Evolutionary conservation across 2,329 filamentous ascomycete species (phyloP).

Genomic region (Xylariales sp.): DNA sequence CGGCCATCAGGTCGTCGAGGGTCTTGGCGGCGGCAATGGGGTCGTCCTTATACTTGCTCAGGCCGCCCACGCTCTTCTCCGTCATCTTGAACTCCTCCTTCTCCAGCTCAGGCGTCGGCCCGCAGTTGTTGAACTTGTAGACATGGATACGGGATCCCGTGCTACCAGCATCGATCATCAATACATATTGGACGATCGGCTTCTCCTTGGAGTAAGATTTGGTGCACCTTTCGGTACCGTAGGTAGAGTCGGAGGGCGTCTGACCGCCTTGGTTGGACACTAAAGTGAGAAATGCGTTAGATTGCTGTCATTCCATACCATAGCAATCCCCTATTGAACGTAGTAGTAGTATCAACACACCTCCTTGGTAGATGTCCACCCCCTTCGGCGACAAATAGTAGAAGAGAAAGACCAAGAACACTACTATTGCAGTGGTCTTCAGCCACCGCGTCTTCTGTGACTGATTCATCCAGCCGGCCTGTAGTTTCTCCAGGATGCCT

Average conservation of each 20-base stretch:
- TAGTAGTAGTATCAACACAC: too few relatives aligned
- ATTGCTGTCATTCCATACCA: too few relatives aligned
- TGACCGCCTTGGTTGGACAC: conserved; percentile 39
- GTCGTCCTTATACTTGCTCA: conserved; percentile 85
- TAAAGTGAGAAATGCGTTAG: too few relatives aligned
- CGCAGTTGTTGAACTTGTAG: conserved; percentile 99
- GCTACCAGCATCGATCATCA: conserved; percentile 98
- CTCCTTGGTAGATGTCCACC: conserved; percentile 47
- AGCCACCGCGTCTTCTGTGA: conserved; percentile 61
- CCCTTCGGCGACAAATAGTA: conserved; percentile 60
- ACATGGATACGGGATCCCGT: conserved; percentile 97
- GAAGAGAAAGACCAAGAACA: conserved; percentile 56
- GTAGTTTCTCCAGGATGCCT: conserved; percentile 49
- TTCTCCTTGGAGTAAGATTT: conserved; percentile 82
- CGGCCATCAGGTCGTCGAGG: conserved; percentile 80
- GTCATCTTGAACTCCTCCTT: conserved; percentile 92
- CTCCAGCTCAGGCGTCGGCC: conserved; percentile 89
- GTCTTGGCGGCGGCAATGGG: conserved; percentile 84
- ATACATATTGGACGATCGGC: conserved; percentile 91
- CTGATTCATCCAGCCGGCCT: conserved; percentile 54
- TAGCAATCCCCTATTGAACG: too few relatives aligned
- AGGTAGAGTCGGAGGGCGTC: conserved; percentile 53
- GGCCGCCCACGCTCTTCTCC: conserved; percentile 73
- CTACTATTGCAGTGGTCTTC: conserved; percentile 59
- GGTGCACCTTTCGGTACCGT: conserved; percentile 70